These are phyloP conservation scores for Eucalyptus pauciflora DNA, from an alignment of 345 rosid species.

Conservation along the genomic window DNA sequence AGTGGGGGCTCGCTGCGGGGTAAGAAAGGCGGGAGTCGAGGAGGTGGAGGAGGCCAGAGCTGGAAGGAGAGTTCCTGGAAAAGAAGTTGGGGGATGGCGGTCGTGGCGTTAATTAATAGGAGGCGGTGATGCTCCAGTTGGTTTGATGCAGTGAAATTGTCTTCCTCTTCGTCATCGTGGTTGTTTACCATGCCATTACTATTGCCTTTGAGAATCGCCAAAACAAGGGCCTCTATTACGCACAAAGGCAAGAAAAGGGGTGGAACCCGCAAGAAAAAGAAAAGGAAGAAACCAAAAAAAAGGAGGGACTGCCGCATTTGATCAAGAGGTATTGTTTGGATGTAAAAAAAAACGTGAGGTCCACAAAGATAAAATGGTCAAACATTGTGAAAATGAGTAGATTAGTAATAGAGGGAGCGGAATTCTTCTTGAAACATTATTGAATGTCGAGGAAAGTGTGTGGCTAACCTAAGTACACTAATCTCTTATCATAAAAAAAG, in stretches of 20 bases:
- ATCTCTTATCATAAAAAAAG: too few species aligned
- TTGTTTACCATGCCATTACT: not conserved
- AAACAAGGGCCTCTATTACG: not conserved
- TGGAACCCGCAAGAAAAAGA: not conserved
- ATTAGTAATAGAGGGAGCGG: not conserved
- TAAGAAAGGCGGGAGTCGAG: slow-evolving; percentile 12
- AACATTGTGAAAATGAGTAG: not conserved
- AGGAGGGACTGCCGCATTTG: accelerated
- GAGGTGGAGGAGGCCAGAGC: slow-evolving; percentile 62
- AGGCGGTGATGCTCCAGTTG: slow-evolving; percentile 27
- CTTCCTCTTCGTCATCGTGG: not conserved
- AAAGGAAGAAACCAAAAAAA: not conserved
- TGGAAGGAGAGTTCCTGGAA: slow-evolving; percentile 76
- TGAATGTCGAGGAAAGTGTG: too few species aligned
- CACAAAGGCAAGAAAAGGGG: not conserved
- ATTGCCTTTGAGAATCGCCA: not conserved
- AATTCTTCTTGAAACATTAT: not conserved
- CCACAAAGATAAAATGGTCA: not conserved
- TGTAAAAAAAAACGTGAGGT: accelerated
- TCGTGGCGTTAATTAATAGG: slow-evolving; percentile 35
- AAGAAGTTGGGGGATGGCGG: slow-evolving; percentile 41
- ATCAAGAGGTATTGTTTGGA: not conserved
- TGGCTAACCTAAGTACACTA: too few species aligned
- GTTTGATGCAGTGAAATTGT: not conserved
- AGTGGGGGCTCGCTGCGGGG: slow-evolving; percentile 24